Percentiles rank a stretch among this genome's conserved stretches.
phyloP scores from a whole-genome alignment of 2,329 filamentous ascomycete species.

The Raffaelea ambrosiae region DNA sequence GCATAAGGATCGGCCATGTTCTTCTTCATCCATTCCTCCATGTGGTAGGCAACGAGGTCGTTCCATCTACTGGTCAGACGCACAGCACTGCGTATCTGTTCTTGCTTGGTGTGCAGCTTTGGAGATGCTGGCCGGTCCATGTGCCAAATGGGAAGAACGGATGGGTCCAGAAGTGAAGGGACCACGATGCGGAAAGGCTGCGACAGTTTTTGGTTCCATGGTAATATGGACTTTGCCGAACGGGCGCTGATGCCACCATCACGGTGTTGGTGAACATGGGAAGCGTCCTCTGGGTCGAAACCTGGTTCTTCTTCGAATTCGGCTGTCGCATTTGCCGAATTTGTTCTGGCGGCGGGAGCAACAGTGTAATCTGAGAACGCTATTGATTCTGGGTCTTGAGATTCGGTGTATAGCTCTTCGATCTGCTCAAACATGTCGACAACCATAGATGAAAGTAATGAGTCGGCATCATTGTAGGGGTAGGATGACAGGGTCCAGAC shows the following conservation, averaged over 20 bases:
- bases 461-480: conserved; percentile 29
- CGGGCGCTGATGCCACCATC: neutral
- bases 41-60: conserved; percentile 25
- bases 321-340: too few relatives aligned
- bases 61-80: conserved; percentile 45
- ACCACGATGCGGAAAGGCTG: conserved; percentile 40
- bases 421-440: conserved; percentile 34
- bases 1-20: conserved; percentile 6
- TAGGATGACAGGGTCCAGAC: conserved; percentile 42
- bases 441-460: conserved; percentile 27
- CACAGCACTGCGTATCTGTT: conserved; percentile 46
- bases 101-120: conserved; percentile 35
- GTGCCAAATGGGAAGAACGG: conserved; percentile 45
- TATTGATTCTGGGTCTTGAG: conserved; percentile 30
- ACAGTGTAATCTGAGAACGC: conserved; percentile 35
- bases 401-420: conserved; percentile 36
- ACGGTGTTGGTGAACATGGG: neutral
- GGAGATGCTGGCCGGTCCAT: conserved; percentile 31
- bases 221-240: conserved; percentile 11
- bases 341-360: neutral
- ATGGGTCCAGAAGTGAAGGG: conserved; percentile 43
- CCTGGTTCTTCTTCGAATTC: too few relatives aligned
- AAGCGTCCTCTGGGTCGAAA: too few relatives aligned
- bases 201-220: conserved; percentile 14
- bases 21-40: conserved; percentile 34